Percentiles rank a stretch among this genome's conserved stretches.
Conservation (phyloP, 805 yeast species). For the Schwanniomyces pseudopolymorphus region DNA sequence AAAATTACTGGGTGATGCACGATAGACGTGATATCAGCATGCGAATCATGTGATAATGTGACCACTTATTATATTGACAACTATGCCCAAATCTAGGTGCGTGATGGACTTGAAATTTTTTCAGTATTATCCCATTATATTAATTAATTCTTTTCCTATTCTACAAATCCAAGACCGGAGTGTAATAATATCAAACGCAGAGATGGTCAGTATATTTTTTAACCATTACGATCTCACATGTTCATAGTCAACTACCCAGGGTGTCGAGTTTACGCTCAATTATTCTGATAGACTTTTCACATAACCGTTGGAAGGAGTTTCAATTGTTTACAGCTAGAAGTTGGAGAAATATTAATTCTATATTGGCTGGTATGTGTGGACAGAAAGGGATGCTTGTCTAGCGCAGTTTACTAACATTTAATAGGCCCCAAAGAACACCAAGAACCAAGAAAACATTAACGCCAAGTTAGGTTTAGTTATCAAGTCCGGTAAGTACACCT, state of each 20-base stretch:
- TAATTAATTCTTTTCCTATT: slow-evolving; percentile 1
- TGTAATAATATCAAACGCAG: slow-evolving; percentile 75
- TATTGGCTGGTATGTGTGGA: background rate
- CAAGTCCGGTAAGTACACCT: slow-evolving; percentile 99
- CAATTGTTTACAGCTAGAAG: too few relatives aligned
- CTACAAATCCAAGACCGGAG: slow-evolving; percentile 77
- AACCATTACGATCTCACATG: background rate
- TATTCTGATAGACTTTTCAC: background rate
- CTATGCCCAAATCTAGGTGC: slow-evolving; percentile 1
- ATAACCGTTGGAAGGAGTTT: background rate
- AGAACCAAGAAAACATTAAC: slow-evolving; percentile 95
- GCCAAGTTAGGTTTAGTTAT: slow-evolving; percentile 96
- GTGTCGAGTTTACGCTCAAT: background rate
- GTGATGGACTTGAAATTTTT: slow-evolving; percentile 4
- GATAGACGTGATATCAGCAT: background rate
- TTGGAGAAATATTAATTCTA: background rate
- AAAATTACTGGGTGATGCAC: background rate
- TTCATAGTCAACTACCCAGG: background rate
- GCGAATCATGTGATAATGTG: slow-evolving; percentile 9
- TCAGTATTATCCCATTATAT: slow-evolving; percentile 1
- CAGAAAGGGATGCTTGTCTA: background rate
- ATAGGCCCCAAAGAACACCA: slow-evolving; percentile 87
- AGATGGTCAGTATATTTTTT: slow-evolving; percentile 84
- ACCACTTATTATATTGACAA: background rate
- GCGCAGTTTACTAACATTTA: slow-evolving; percentile 37